Percentiles rank a stretch among this genome's conserved stretches.
These are phyloP conservation scores for Lentinus tigrinus DNA, from an alignment of 768 basidiomycete genomes.

Conservation along the genomic window DNA sequence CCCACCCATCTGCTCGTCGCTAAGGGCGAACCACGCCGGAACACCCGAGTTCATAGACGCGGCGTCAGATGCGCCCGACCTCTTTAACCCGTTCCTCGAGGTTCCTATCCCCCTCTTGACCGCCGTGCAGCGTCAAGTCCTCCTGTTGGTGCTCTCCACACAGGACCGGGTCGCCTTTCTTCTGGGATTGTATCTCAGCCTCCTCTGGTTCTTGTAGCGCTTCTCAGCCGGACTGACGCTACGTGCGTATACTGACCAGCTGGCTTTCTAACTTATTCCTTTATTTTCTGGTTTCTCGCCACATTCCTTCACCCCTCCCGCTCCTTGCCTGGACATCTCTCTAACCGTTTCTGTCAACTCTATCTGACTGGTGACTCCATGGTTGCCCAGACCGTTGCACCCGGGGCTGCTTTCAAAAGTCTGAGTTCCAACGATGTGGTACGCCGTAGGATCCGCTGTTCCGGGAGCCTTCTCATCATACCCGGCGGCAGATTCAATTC, in stretches of 20 bases:
- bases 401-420: constrained; percentile 31
- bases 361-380: neutral
- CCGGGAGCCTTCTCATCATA: neutral
- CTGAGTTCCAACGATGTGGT: constrained; percentile 46
- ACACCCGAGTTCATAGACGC: constrained; percentile 5
- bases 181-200: constrained; percentile 23
- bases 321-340: constrained; percentile 2
- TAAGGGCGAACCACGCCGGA: constrained; percentile 14
- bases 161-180: constrained; percentile 17
- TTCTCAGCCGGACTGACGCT: constrained; percentile 26
- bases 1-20: constrained; percentile 17
- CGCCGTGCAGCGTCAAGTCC: constrained; percentile 16
- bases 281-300: neutral
- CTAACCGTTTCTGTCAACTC: neutral
- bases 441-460: constrained; percentile 21
- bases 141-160: constrained; percentile 19
- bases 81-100: constrained; percentile 7
- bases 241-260: constrained; percentile 23
- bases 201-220: constrained; percentile 23
- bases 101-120: constrained; percentile 11
- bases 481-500: constrained; percentile 44
- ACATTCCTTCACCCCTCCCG: constrained; percentile 4
- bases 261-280: constrained; percentile 16
- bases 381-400: constrained; percentile 23
- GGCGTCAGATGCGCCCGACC: constrained; percentile 5